phyloP scores from a whole-genome alignment of 2,329 filamentous ascomycete species.

The Diaporthe longicolla region DNA sequence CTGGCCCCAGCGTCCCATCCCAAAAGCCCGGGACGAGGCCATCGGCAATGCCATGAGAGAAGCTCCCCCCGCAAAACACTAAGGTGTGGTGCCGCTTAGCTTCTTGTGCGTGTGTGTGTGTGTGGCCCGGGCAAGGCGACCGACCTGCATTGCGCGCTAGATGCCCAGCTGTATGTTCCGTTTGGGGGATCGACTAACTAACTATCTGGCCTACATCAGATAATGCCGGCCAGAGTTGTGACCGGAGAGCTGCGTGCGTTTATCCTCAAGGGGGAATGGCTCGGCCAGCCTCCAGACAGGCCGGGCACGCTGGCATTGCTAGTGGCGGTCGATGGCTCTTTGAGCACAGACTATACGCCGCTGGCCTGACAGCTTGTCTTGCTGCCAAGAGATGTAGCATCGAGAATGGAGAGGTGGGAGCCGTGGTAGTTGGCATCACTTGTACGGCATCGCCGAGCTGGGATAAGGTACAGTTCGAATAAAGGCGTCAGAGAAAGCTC shows the following conservation, averaged over 20 bases:
- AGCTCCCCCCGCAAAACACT: constrained; percentile 30
- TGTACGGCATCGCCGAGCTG: constrained; percentile 14
- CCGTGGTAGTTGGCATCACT: not conserved
- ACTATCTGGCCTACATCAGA: not conserved
- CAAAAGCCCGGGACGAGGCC: constrained; percentile 11
- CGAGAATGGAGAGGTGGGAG: not conserved
- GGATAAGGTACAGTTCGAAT: not conserved
- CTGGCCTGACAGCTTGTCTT: constrained; percentile 5
- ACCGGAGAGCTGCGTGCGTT: constrained; percentile 10
- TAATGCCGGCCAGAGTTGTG: constrained; percentile 1
- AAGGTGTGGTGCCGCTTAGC: not conserved
- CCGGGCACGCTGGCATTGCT: constrained; percentile 2
- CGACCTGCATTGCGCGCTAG: constrained; percentile 30
- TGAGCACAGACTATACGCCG: constrained; percentile 22
- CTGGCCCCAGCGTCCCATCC: not conserved
- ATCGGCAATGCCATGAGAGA: constrained; percentile 22
- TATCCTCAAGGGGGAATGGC: constrained; percentile 26
- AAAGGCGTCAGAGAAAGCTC: not conserved
- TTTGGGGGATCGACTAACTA: not conserved
- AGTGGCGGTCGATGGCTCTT: not conserved
- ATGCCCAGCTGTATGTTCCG: not conserved
- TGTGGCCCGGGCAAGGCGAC: constrained; percentile 29
- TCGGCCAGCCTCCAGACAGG: constrained; percentile 30
- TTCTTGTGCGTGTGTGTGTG: not conserved
- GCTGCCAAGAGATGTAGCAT: constrained; percentile 32